These are phyloP conservation scores for Marasmius oreades DNA, from an alignment of 1,284 basidiomycete genomes.

Conservation along the genomic window DNA sequence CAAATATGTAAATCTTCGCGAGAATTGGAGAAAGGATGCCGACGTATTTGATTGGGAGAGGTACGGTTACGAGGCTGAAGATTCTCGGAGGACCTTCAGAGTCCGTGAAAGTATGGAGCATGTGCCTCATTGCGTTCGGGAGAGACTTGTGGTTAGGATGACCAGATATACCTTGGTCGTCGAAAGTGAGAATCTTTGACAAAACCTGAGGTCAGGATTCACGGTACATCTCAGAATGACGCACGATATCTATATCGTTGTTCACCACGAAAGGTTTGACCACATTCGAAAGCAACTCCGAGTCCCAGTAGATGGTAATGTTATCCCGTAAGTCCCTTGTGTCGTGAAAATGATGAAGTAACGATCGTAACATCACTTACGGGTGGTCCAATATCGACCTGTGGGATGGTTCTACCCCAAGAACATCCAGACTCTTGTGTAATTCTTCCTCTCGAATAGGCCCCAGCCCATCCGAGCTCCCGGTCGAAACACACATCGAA, in stretches of 20 bases:
- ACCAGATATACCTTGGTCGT: constrained; percentile 73
- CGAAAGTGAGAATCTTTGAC: constrained; percentile 87
- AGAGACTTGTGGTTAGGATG: constrained; percentile 91
- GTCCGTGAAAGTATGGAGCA: constrained; percentile 31
- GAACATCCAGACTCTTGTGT: constrained; percentile 57
- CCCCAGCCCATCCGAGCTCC: constrained; percentile 85
- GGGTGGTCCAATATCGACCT: constrained; percentile 69
- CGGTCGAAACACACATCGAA: constrained; percentile 60
- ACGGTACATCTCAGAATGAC: constrained; percentile 22
- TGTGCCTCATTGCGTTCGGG: constrained; percentile 47
- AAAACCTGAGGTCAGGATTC: background rate
- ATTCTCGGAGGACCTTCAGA: constrained; percentile 34
- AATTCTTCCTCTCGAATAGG: constrained; percentile 63
- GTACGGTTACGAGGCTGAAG: constrained; percentile 61
- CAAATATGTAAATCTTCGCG: constrained; percentile 39
- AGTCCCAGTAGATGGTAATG: constrained; percentile 67
- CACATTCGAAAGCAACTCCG: constrained; percentile 55
- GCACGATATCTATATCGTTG: constrained; percentile 63
- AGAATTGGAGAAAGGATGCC: constrained; percentile 45
- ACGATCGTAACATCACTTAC: constrained; percentile 41
- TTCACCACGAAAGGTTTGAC: constrained; percentile 57
- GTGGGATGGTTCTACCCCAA: constrained; percentile 61
- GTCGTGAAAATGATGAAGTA: background rate
- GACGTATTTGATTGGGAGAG: constrained; percentile 59
- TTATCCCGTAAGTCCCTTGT: constrained; percentile 76